Percentiles rank a stretch among this genome's conserved stretches.
Evolutionary conservation across 345 rosid species (phyloP).

Genomic region (Eucalyptus marginata): DNA sequence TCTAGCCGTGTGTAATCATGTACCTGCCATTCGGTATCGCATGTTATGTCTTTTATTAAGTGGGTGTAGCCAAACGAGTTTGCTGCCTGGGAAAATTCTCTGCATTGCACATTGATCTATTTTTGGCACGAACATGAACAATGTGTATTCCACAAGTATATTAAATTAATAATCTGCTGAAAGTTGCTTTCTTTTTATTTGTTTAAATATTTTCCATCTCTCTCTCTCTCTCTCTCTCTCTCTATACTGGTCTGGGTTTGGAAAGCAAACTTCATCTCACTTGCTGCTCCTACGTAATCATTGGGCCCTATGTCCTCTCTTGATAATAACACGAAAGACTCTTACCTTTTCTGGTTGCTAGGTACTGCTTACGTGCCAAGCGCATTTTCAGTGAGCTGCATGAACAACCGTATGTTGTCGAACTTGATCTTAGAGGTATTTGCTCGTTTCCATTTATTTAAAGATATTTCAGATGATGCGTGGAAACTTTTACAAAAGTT

Average conservation of each 20-base stretch:
- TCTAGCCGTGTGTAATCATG: neutral
- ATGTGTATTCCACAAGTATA: neutral
- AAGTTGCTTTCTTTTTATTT: neutral
- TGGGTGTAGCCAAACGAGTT: neutral
- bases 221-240: neutral
- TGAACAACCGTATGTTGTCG: conserved; percentile 42
- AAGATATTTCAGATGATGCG: neutral
- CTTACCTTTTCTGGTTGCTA: neutral
- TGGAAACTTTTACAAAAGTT: neutral
- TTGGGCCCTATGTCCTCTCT: neutral
- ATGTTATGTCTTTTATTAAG: neutral
- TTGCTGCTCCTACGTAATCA: neutral
- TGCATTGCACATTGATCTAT: neutral
- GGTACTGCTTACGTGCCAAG: conserved; percentile 53
- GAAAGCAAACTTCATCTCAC: neutral
- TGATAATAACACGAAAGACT: neutral
- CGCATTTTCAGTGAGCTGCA: conserved; percentile 38
- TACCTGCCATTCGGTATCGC: neutral
- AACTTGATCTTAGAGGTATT: conserved; percentile 72
- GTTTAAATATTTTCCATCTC: neutral
- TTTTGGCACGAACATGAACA: neutral
- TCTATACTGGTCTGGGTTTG: neutral
- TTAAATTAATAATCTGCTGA: neutral
- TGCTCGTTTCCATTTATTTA: neutral
- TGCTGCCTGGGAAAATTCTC: neutral